Conservation (phyloP, 768 basidiomycete species). For the Kwoniella mangroviensis region DNA sequence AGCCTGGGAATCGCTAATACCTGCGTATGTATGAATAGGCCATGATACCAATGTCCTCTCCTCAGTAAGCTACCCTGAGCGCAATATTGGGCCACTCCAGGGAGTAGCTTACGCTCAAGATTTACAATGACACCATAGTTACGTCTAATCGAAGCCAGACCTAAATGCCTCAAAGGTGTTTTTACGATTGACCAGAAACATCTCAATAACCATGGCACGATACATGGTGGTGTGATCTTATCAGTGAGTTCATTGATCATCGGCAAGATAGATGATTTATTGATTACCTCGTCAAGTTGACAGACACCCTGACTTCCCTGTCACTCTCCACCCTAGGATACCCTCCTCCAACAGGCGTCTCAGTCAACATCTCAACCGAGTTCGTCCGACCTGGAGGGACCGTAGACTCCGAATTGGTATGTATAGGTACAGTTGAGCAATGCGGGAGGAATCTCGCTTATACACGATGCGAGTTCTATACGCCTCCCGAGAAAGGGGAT, state of each 20-base stretch:
- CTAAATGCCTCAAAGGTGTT: constrained; percentile 36
- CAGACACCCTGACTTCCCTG: constrained; percentile 55
- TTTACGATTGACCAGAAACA: constrained; percentile 41
- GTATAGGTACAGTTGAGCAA: constrained; percentile 50
- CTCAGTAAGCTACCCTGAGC: no score
- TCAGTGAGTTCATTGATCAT: constrained; percentile 32
- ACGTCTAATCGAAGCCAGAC: constrained; percentile 37
- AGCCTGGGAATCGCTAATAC: background rate
- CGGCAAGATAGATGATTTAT: background rate
- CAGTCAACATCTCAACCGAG: constrained; percentile 51
- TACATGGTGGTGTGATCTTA: constrained; percentile 51
- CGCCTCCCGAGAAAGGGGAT: background rate
- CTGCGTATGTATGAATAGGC: constrained; percentile 18
- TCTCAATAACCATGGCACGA: constrained; percentile 51
- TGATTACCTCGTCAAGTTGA: constrained; percentile 34
- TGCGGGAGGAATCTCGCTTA: constrained; percentile 47
- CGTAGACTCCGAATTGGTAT: constrained; percentile 38
- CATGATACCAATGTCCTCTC: constrained; percentile 44
- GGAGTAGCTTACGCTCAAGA: background rate
- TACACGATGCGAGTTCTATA: constrained; percentile 35
- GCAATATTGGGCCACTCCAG: no score
- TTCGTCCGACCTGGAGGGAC: constrained; percentile 54
- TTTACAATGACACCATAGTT: constrained; percentile 23
- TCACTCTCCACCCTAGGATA: constrained; percentile 52
- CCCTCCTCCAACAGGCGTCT: constrained; percentile 53